These are phyloP conservation scores for Lachnellula hyalina DNA, from an alignment of 2,329 filamentous ascomycete genomes.

Conservation along the genomic window DNA sequence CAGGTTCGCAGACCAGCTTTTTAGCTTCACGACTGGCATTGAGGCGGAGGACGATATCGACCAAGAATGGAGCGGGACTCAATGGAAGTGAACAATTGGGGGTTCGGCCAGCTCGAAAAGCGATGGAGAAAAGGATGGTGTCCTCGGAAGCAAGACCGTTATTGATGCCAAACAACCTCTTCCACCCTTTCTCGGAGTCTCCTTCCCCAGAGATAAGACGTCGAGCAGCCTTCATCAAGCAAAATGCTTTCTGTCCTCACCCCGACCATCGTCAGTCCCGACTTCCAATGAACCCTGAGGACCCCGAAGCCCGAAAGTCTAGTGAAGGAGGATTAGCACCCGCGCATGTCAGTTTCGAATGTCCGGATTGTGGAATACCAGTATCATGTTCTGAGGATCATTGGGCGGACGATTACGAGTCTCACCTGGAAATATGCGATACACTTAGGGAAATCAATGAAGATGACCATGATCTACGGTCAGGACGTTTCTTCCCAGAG, in stretches of 20 bases:
- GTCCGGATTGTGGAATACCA: conserved; percentile 90
- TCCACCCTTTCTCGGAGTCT: conserved; percentile 86
- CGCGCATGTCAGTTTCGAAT: conserved; percentile 86
- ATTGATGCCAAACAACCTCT: conserved; percentile 67
- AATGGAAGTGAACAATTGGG: conserved; percentile 10
- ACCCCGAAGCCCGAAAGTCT: conserved; percentile 56
- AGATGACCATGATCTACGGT: conserved; percentile 91
- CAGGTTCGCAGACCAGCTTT: conserved; percentile 10
- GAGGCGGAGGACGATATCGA: conserved; percentile 21
- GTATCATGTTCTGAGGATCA: conserved; percentile 92
- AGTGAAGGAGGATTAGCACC: conserved; percentile 56
- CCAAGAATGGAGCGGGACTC: conserved; percentile 13
- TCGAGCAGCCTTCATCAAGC: conserved; percentile 84
- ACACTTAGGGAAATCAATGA: conserved; percentile 90
- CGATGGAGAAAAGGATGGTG: conserved; percentile 17
- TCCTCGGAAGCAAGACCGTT: conserved; percentile 26
- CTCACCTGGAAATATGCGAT: conserved; percentile 88
- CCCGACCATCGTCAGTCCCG: conserved; percentile 77
- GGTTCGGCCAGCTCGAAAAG: conserved; percentile 3
- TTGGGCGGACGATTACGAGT: conserved; percentile 93
- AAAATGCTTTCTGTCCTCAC: conserved; percentile 91
- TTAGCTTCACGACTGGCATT: conserved; percentile 13
- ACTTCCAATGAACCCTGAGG: conserved; percentile 57
- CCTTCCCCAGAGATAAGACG: conserved; percentile 83
- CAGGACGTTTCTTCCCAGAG: conserved; percentile 87